phyloP scores from a whole-genome alignment of 148 eudicot genomes.

The Camellia sinensis region DNA sequence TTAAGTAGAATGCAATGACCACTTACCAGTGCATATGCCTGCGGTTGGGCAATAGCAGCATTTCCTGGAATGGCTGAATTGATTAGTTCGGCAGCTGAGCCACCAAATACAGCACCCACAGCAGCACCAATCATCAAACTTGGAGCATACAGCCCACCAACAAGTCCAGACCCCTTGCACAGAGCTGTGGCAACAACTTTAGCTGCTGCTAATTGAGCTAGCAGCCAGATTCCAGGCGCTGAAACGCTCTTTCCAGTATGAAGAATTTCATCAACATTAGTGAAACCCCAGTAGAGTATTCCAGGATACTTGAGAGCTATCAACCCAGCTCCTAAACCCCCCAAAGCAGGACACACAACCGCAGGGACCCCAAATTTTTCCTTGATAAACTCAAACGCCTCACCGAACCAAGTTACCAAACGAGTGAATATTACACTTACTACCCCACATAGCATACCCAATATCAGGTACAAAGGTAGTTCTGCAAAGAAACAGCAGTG shows the following conservation, averaged over 20 bases:
- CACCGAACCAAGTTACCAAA: conserved; percentile 69
- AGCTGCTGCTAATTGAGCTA: conserved; percentile 90
- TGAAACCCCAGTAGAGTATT: conserved; percentile 91
- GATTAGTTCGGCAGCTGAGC: conserved; percentile 73
- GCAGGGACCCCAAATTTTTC: conserved; percentile 72
- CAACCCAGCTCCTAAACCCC: conserved; percentile 91
- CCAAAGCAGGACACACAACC: conserved; percentile 89
- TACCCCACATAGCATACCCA: conserved; percentile 97
- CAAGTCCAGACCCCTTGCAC: conserved; percentile 96
- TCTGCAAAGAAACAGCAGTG: conserved; percentile 48
- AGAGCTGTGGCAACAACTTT: conserved; percentile 92
- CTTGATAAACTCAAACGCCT: conserved; percentile 68
- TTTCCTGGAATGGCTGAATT: conserved; percentile 84
- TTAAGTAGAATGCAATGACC: conserved; percentile 7
- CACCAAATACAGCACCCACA: conserved; percentile 97
- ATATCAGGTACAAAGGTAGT: conserved; percentile 83
- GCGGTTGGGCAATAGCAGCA: conserved; percentile 90
- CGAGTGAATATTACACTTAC: conserved; percentile 82
- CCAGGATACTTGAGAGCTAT: conserved; percentile 96
- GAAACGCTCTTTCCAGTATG: conserved; percentile 90
- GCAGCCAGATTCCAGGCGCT: conserved; percentile 91
- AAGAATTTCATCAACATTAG: conserved; percentile 90
- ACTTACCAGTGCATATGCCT: conserved; percentile 91
- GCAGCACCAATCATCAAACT: conserved; percentile 99
- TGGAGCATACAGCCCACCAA: conserved; percentile 95